These are phyloP conservation scores for Lactarius sanguifluus DNA, from an alignment of 768 basidiomycete genomes.

Conservation along the genomic window DNA sequence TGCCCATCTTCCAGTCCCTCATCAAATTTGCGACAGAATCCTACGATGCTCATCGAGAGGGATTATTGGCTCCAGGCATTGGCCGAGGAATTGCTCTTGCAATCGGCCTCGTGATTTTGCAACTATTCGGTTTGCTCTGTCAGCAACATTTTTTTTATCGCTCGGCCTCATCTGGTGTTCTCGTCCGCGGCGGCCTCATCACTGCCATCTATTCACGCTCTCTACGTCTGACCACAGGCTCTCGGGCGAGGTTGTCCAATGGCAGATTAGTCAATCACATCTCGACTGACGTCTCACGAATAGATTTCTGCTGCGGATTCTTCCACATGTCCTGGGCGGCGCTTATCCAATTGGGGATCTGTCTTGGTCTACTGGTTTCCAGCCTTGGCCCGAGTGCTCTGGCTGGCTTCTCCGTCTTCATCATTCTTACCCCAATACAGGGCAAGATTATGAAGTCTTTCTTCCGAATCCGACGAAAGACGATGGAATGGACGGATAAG, in stretches of 20 bases:
- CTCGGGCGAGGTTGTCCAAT: slow-evolving; percentile 77
- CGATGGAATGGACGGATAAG: slow-evolving; percentile 89
- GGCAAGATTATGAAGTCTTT: slow-evolving; percentile 69
- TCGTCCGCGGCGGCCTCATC: slow-evolving; percentile 82
- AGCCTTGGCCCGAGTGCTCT: slow-evolving; percentile 66
- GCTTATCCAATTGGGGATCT: slow-evolving; percentile 75
- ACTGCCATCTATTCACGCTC: slow-evolving; percentile 82
- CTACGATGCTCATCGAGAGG: slow-evolving; percentile 41
- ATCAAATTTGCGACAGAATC: slow-evolving; percentile 69
- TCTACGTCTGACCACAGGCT: slow-evolving; percentile 71
- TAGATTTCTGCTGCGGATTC: slow-evolving; percentile 83
- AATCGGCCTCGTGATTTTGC: slow-evolving; percentile 66
- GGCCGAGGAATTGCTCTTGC: slow-evolving; percentile 73
- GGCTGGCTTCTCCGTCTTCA: slow-evolving; percentile 59
- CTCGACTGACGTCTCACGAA: slow-evolving; percentile 85
- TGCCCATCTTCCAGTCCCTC: slow-evolving; percentile 47
- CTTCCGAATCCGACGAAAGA: slow-evolving; percentile 64
- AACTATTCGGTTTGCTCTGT: slow-evolving; percentile 63
- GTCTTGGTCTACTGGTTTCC: slow-evolving; percentile 68
- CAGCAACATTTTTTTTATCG: slow-evolving; percentile 86
- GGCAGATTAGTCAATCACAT: slow-evolving; percentile 94
- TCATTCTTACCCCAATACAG: slow-evolving; percentile 74
- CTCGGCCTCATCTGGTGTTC: slow-evolving; percentile 68
- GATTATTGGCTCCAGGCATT: slow-evolving; percentile 40
- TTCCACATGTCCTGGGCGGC: slow-evolving; percentile 81